A percentile compares a stretch with the other conserved stretches of the same genome.
Conservation (phyloP, 106 monocot species). For the Platanthera zijinensis region DNA sequence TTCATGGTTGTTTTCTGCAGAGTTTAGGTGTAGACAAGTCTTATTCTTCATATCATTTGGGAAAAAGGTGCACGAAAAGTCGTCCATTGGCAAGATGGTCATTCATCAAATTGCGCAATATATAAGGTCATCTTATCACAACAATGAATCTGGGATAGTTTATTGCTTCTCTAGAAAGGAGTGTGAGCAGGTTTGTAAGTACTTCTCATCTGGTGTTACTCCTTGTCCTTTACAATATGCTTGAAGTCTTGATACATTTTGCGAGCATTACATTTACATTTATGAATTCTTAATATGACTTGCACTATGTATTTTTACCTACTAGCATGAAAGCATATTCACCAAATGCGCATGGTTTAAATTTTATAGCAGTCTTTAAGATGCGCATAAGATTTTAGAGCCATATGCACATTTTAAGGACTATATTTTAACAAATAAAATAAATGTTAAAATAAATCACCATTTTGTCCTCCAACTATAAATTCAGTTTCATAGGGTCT, state of each 20-base stretch:
- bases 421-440: too few species aligned
- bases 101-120: conserved; percentile 91
- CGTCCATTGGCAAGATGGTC: conserved; percentile 72
- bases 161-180: conserved; percentile 99
- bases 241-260: neutral
- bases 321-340: neutral
- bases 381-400: neutral
- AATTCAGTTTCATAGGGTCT: too few species aligned
- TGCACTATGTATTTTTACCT: neutral
- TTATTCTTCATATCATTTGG: conserved; percentile 12
- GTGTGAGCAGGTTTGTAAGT: conserved; percentile 73
- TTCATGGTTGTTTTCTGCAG: neutral
- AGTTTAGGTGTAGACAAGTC: neutral
- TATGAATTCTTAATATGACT: neutral
- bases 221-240: neutral
- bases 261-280: neutral
- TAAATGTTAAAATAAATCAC: too few species aligned
- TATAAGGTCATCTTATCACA: conserved; percentile 66
- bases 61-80: conserved; percentile 72
- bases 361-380: neutral
- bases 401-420: neutral
- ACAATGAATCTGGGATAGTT: conserved; percentile 95
- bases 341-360: neutral
- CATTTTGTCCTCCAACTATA: too few species aligned
- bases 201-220: neutral